Evolutionary conservation across 345 rosid genomes (phyloP).

Genomic region (Ceriops zippeliana): DNA sequence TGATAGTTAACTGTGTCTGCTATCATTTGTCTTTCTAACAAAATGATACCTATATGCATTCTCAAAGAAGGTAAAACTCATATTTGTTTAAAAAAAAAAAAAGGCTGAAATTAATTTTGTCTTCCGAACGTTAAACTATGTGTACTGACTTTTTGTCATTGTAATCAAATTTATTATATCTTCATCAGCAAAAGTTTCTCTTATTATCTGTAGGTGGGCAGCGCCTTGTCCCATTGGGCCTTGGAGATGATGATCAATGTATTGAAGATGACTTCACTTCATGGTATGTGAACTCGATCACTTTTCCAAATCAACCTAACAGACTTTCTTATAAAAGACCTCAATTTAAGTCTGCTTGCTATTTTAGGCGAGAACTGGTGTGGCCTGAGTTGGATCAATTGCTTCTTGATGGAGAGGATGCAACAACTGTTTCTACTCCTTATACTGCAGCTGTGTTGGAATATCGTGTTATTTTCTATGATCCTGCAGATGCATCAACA

Average conservation of each 20-base stretch:
- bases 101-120: too few relatives aligned
- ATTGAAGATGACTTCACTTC: slow-evolving; percentile 93
- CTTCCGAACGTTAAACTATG: too few relatives aligned
- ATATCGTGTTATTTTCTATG: slow-evolving; percentile 73
- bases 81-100: too few relatives aligned
- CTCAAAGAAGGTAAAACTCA: too few relatives aligned
- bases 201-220: slow-evolving; percentile 53
- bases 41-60: too few relatives aligned
- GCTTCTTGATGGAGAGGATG: slow-evolving; percentile 80
- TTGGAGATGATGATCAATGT: slow-evolving; percentile 99
- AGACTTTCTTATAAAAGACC: background rate
- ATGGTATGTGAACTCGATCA: slow-evolving; percentile 40
- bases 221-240: slow-evolving; percentile 67
- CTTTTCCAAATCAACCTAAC: slow-evolving; percentile 7
- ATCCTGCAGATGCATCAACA: slow-evolving; percentile 37
- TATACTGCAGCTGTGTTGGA: slow-evolving; percentile 91
- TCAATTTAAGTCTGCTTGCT: background rate
- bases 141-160: too few relatives aligned
- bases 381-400: slow-evolving; percentile 95
- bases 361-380: slow-evolving; percentile 69
- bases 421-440: slow-evolving; percentile 62
- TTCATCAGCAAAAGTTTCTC: background rate
- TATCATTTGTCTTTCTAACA: too few relatives aligned
- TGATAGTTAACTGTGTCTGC: too few relatives aligned
- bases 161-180: background rate